Conservation (phyloP, 1,139 yeast genomes). For the Debaryomycetaceae sp. region DNA sequence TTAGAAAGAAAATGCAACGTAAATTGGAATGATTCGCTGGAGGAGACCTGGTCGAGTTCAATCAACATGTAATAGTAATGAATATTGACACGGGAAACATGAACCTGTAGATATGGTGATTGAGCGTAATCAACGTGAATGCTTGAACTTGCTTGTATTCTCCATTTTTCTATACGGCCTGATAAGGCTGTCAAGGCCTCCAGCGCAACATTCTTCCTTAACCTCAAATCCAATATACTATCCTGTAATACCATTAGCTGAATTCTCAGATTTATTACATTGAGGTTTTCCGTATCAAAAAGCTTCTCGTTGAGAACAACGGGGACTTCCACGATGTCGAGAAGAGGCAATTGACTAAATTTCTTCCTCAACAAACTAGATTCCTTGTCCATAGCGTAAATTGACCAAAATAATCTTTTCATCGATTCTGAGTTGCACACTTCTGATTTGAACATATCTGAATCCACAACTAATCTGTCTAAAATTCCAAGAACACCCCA, state of each 20-base stretch:
- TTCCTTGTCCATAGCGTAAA: slow-evolving; percentile 39
- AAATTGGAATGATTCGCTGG: slow-evolving; percentile 37
- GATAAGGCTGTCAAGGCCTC: slow-evolving; percentile 16
- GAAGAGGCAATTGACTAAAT: slow-evolving; percentile 34
- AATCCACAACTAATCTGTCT: slow-evolving; percentile 24
- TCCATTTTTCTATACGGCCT: slow-evolving; percentile 34
- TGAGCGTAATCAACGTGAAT: slow-evolving; percentile 24
- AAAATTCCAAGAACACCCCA: slow-evolving; percentile 39
- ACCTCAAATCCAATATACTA: slow-evolving; percentile 15
- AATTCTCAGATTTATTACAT: slow-evolving; percentile 19
- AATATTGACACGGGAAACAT: slow-evolving; percentile 31
- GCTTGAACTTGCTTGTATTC: slow-evolving; percentile 25
- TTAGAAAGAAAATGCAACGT: slow-evolving; percentile 41
- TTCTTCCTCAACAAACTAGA: slow-evolving; percentile 28
- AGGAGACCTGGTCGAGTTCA: slow-evolving; percentile 40
- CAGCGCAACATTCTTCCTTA: slow-evolving; percentile 1
- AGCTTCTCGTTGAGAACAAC: slow-evolving; percentile 10
- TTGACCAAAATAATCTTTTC: slow-evolving; percentile 35
- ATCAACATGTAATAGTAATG: slow-evolving; percentile 38
- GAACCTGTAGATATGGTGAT: slow-evolving; percentile 28
- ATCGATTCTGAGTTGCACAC: slow-evolving; percentile 5
- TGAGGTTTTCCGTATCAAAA: slow-evolving; percentile 17
- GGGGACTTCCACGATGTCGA: slow-evolving; percentile 15
- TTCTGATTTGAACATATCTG: slow-evolving; percentile 17
- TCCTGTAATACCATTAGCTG: slow-evolving; percentile 18